These are phyloP conservation scores for Sphaerulina musiva DNA, from an alignment of 2,329 filamentous ascomycete genomes.

Conservation along the genomic window DNA sequence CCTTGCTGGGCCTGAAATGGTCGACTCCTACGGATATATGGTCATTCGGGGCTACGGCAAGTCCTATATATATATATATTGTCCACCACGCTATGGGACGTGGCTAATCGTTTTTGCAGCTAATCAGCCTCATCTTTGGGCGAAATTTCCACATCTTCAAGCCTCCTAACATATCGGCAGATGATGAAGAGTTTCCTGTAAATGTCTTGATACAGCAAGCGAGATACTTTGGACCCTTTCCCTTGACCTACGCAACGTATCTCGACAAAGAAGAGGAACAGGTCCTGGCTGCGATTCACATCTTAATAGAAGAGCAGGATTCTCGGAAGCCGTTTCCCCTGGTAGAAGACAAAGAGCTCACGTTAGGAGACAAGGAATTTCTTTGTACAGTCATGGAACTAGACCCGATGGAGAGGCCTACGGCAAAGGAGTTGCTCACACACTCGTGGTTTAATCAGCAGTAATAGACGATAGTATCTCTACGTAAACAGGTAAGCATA, in stretches of 20 bases:
- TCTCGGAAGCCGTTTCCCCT: conserved; percentile 24
- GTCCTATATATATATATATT: conserved; percentile 15
- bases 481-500: too few relatives aligned
- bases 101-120: conserved; percentile 17
- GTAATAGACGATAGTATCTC: not conserved
- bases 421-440: conserved; percentile 35
- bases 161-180: conserved; percentile 20
- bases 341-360: conserved; percentile 30
- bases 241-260: conserved; percentile 22
- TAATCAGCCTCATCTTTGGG: conserved; percentile 30
- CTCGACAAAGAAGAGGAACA: conserved; percentile 18
- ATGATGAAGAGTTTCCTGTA: conserved; percentile 25
- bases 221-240: conserved; percentile 28
- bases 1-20: conserved; percentile 32
- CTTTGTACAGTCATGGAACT: conserved; percentile 41
- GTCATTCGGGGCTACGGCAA: conserved; percentile 36
- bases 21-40: conserved; percentile 38
- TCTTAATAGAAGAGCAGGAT: conserved; percentile 14
- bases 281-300: conserved; percentile 13
- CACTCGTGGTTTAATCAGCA: conserved; percentile 34
- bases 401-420: conserved; percentile 39
- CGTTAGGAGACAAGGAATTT: conserved; percentile 32
- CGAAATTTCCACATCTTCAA: conserved; percentile 27
- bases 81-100: not conserved
- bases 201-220: conserved; percentile 26